Evolutionary conservation across 176 grass and related monocot genomes (phyloP).

Genomic region (Cenchrus purpureus): DNA sequence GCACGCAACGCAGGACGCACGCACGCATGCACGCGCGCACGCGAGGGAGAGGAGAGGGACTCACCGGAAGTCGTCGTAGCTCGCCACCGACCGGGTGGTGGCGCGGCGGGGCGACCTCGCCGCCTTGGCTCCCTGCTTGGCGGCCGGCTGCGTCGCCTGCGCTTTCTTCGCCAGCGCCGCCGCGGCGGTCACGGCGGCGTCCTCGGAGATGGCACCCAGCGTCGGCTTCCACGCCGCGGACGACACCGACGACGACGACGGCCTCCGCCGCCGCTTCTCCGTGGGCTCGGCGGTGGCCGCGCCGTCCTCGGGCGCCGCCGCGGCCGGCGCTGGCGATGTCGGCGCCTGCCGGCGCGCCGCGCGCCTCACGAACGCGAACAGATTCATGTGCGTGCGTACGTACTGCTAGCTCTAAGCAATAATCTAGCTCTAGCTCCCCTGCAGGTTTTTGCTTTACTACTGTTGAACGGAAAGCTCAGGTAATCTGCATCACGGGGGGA

Average conservation of each 20-base stretch:
- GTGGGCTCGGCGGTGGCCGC: background rate
- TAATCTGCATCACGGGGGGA: conserved; percentile 29
- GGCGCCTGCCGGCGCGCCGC: conserved; percentile 18
- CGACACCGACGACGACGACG: conserved; percentile 27
- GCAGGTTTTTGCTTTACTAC: background rate
- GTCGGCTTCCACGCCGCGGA: conserved; percentile 67
- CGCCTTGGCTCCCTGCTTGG: conserved; percentile 1
- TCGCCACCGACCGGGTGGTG: conserved; percentile 17
- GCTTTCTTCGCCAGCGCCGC: conserved; percentile 8
- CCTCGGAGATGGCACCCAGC: conserved; percentile 74
- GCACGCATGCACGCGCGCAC: background rate
- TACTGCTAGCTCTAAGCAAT: background rate
- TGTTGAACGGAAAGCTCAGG: background rate
- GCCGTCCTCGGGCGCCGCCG: conserved; percentile 17
- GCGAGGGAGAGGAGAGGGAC: background rate
- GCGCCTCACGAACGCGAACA: conserved; percentile 59
- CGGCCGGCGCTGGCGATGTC: background rate
- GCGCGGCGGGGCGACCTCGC: conserved; percentile 21
- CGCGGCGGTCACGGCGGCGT: conserved; percentile 36
- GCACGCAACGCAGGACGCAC: background rate
- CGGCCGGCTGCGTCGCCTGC: conserved; percentile 16
- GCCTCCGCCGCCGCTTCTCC: conserved; percentile 58
- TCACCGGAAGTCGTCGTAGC: conserved; percentile 76
- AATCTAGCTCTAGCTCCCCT: background rate
- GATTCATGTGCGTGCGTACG: conserved; percentile 32